Evolutionary conservation across 2,329 filamentous ascomycete species (phyloP), one percentile per base, ranked within the genome.

Genomic region (Neoascochyta sp.): DNA sequence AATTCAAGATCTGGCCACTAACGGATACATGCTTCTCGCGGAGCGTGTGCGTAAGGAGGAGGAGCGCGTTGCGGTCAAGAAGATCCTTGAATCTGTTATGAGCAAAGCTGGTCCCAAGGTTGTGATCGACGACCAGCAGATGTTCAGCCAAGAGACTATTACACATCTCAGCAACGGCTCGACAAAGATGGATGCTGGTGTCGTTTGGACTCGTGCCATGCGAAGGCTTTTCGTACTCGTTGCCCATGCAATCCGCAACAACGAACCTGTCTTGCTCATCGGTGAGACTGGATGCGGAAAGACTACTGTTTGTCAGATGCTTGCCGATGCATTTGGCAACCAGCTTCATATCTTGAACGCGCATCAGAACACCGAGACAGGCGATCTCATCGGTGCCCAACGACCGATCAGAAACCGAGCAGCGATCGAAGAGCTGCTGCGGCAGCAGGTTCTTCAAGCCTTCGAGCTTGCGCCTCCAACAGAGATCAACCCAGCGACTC

Each of bases 231-330:
- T 90, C 54, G 79, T 93, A 5, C 72, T 99, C 9, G 87, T 98
- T n/a, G 80, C 83, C 4, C 76, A 85, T 49, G 92, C 92, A 1
- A 70, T 98, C 36, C 76, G 77, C 15, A 92, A 95, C 55, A 88
- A 93, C 40, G 92, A 99, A 60, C 92, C 92, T 1, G 86, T 98
- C 3, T 72, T 99, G 12, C 73, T 99, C 4, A 87, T 99, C 9
- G 92, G 92, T 40, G 93, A 98, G 60, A 99, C 92, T 11, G 92
- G 92, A 5, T 96, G 90, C 54, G 92, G 93, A 39, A 99, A 99
- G 67, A 99, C 92, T 0, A 95, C 90, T 2, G 85, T 98, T 5
- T 93, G 87, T 47, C 92, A 99, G 60, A 75, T 95, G 56, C 74
- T 96, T 30, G 88, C 92, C 3, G 83, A 94, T 52, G 83, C 86